Evolutionary conservation across 73 alveolate species (phyloP).

Genomic region (Tetrahymena elliotti): DNA sequence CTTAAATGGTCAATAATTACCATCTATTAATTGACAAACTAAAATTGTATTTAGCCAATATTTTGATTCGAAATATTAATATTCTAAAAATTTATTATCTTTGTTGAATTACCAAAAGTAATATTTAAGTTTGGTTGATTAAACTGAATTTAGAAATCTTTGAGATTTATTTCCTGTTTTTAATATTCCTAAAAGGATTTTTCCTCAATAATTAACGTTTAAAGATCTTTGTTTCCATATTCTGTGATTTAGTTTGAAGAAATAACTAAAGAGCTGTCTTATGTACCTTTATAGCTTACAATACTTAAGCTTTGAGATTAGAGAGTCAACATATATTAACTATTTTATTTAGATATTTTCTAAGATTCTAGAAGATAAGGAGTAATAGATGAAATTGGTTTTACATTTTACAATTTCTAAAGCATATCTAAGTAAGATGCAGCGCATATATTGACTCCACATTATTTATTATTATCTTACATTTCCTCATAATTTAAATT

Average conservation of each 20-base stretch:
- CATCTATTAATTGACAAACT: neutral
- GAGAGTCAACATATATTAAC: neutral
- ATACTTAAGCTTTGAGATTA: neutral
- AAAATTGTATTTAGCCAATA: neutral
- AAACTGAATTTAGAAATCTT: neutral
- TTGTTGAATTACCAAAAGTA: neutral
- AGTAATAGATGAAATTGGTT: neutral
- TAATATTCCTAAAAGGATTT: neutral
- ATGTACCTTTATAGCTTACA: neutral
- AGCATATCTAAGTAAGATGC: neutral
- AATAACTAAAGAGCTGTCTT: neutral
- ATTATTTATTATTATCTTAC: neutral
- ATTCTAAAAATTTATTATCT: neutral
- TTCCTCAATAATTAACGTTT: neutral
- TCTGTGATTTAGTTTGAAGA: neutral
- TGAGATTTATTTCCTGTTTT: neutral
- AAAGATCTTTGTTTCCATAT: neutral
- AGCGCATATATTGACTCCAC: neutral
- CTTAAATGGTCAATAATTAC: neutral
- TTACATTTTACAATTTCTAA: neutral
- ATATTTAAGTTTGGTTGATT: neutral
- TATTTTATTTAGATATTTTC: neutral
- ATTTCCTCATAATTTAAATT: neutral
- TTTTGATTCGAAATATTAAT: neutral
- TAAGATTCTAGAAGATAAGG: neutral